A percentile compares a stretch with the other conserved stretches of the same genome.
phyloP scores from a whole-genome alignment of 306 rosid genomes.

The Gastrolobium villosum region DNA sequence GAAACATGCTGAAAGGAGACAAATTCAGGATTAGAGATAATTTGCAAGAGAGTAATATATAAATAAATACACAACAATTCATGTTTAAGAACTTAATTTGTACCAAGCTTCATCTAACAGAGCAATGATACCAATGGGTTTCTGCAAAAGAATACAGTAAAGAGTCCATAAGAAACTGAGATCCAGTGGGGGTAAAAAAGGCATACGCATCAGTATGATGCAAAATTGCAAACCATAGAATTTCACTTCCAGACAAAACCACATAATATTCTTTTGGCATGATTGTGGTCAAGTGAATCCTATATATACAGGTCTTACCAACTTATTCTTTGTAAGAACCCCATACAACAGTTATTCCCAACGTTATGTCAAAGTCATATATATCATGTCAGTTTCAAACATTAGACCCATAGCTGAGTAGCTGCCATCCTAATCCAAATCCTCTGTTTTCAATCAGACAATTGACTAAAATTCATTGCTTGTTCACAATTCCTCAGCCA shows the following conservation, averaged over 20 bases:
- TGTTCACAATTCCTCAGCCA: neutral
- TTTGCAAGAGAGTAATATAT: constrained; percentile 21
- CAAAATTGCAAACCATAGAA: neutral
- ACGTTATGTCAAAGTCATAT: neutral
- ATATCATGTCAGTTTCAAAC: neutral
- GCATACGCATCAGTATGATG: constrained; percentile 4
- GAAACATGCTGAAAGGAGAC: constrained; percentile 82
- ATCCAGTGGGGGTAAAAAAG: neutral
- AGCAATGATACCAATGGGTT: constrained; percentile 84
- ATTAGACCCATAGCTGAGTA: constrained; percentile 7
- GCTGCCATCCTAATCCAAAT: constrained; percentile 8
- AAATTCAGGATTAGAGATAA: constrained; percentile 57
- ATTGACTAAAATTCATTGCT: constrained; percentile 6
- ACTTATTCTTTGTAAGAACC: neutral
- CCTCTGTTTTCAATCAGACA: neutral
- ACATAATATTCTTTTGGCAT: neutral
- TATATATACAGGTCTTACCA: neutral
- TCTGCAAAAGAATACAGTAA: constrained; percentile 71
- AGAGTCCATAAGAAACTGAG: constrained; percentile 40
- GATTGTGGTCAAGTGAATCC: neutral
- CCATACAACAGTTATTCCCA: neutral
- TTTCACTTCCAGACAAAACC: neutral
- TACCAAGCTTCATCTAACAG: constrained; percentile 97
- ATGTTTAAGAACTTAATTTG: constrained; percentile 56
- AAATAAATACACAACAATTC: constrained; percentile 54